phyloP scores from a whole-genome alignment of 2,329 filamentous ascomycete genomes.

The Fusarium pseudograminearum region DNA sequence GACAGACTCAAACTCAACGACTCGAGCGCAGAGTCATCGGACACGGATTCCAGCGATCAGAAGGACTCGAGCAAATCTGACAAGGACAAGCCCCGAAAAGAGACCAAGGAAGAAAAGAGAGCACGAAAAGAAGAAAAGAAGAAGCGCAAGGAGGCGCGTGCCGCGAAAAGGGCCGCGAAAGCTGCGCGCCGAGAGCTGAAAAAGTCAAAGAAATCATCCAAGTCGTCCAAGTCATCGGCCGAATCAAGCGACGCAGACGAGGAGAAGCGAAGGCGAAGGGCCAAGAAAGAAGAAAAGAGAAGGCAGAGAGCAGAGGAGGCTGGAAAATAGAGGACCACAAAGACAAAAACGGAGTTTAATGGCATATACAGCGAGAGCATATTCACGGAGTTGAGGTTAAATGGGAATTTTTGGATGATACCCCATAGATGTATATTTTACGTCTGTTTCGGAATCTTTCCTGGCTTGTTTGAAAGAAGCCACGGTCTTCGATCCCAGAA shows the following conservation, averaged over 20 bases:
- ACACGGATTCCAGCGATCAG: constrained; percentile 50
- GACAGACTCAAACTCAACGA: constrained; percentile 46
- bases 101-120: constrained; percentile 60
- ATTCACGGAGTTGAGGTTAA: constrained; percentile 47
- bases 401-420: constrained; percentile 49
- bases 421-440: constrained; percentile 51
- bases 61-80: constrained; percentile 37
- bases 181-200: constrained; percentile 44
- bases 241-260: constrained; percentile 52
- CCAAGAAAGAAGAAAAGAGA: constrained; percentile 58
- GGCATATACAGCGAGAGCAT: constrained; percentile 37
- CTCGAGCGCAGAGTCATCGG: constrained; percentile 46
- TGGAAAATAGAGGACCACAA: constrained; percentile 27
- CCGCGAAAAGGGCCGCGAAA: constrained; percentile 40
- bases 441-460: constrained; percentile 73
- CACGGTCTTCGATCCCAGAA: constrained; percentile 93
- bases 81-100: constrained; percentile 45
- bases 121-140: constrained; percentile 52
- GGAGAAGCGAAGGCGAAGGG: constrained; percentile 61
- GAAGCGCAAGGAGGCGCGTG: constrained; percentile 48
- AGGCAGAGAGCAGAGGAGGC: constrained; percentile 47
- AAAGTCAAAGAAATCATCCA: constrained; percentile 45
- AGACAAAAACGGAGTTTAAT: constrained; percentile 17
- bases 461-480: constrained; percentile 80
- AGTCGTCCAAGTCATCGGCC: constrained; percentile 46